Evolutionary conservation across 495 filamentous ascomycete genomes (phyloP), one percentile per base, ranked within the genome.

Genomic region (Aspergillus olivimuriae): DNA sequence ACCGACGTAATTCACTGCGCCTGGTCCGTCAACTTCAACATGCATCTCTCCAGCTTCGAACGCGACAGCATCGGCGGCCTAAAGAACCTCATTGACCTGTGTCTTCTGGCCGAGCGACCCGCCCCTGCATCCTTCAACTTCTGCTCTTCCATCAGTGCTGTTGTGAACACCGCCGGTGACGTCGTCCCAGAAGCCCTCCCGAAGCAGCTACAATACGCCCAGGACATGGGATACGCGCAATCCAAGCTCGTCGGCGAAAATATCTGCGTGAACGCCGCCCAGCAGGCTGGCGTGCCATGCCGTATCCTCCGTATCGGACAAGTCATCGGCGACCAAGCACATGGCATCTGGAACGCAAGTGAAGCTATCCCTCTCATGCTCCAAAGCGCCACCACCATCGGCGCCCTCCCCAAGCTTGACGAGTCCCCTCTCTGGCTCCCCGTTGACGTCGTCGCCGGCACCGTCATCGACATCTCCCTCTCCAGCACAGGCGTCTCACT

Each of bases 11-110:
- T 83, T 38, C 83, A 86, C 56, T 70, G 74, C n/a, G 83, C 81
- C 26, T 87, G 83, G 83, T 73, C 78, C 4, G 83, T 86, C 19
- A 84, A 86, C 57, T 87, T 86, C 69, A 82, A 77, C 46, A 63
- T 78, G 51, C 64, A 69, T 4, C 64, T 85, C 4, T 53, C 61
- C n/a, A 78, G 72, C 46, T 84, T 86, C 53, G 73, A 67, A 14
- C 55, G 57, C 17, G 70, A 76, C 28, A 77, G 77, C 49, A 72
- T 86, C 45, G 61, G 66, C 2, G 75, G 76, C 19, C 57, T 80
- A 5, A 54, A 57, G 0, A 71, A 81, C 44, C 70, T 86, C 10
- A 57, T 86, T 47, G 56, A 66, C 24, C 63, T 86, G 9, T 73
- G 68, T n/a, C 61, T 74, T 12, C 50, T 49, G 20, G 43, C 66